Percentiles rank a stretch among this genome's conserved stretches.
These are phyloP conservation scores for Scleroderma citrinum DNA, from an alignment of 768 basidiomycete species.

Conservation along the genomic window DNA sequence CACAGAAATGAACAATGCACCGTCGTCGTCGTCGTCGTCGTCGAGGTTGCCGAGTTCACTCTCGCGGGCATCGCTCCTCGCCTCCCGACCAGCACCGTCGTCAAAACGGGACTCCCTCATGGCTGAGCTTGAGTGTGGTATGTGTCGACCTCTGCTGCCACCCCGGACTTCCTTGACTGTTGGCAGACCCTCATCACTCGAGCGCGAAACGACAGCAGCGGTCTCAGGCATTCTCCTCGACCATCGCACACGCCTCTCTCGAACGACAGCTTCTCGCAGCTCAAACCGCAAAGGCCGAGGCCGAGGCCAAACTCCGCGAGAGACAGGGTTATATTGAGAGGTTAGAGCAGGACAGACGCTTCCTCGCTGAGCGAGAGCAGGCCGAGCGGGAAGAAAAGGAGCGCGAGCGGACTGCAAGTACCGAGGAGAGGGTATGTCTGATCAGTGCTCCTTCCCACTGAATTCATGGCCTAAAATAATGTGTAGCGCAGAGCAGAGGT, in stretches of 20 bases:
- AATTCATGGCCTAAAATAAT: neutral
- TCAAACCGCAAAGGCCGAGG: conserved; percentile 54
- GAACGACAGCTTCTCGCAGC: conserved; percentile 63
- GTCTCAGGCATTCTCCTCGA: conserved; percentile 53
- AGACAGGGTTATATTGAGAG: conserved; percentile 56
- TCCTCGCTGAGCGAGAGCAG: conserved; percentile 60
- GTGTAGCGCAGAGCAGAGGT: conserved; percentile 42
- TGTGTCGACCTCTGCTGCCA: conserved; percentile 5
- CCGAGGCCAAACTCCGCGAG: conserved; percentile 65
- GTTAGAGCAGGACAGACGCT: conserved; percentile 65
- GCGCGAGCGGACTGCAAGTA: conserved; percentile 40
- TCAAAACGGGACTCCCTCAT: conserved; percentile 60
- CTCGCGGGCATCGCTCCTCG: conserved; percentile 1
- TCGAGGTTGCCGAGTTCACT: conserved; percentile 4
- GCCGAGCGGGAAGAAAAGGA: conserved; percentile 68
- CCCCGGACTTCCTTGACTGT: neutral
- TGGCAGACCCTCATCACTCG: conserved; percentile 57
- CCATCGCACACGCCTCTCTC: conserved; percentile 54
- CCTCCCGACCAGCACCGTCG: conserved; percentile 28
- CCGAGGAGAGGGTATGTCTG: conserved; percentile 54
- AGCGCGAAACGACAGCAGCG: conserved; percentile 65
- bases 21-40: conserved; percentile 14
- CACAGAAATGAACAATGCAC: conserved; percentile 5
- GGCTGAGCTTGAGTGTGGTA: conserved; percentile 64
- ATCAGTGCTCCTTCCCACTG: neutral